Evolutionary conservation across 768 basidiomycete genomes (phyloP).

Genomic region (Erythrobasidium yunnanense): DNA sequence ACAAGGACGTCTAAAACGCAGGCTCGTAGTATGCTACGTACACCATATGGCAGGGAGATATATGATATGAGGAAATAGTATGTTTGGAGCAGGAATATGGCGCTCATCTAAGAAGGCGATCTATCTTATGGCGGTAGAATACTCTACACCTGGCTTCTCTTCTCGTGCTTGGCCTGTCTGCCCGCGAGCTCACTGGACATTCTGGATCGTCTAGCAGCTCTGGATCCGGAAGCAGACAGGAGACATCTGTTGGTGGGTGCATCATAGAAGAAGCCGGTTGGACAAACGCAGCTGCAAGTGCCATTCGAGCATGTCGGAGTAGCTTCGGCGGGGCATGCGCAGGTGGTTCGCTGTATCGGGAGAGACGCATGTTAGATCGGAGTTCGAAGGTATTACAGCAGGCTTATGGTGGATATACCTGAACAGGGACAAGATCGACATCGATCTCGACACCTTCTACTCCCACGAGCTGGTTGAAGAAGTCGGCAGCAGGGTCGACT

Average conservation of each 20-base stretch:
- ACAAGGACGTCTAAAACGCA: too few relatives aligned
- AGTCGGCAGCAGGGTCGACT: background rate
- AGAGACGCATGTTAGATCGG: slow-evolving; percentile 6
- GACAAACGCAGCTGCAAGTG: slow-evolving; percentile 12
- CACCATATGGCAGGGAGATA: too few relatives aligned
- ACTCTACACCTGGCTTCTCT: too few relatives aligned
- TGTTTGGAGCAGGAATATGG: too few relatives aligned
- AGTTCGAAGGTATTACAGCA: background rate
- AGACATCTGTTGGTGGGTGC: background rate
- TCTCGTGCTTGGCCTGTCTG: too few relatives aligned
- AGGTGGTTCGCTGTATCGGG: background rate
- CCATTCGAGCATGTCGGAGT: slow-evolving; percentile 12
- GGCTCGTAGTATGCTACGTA: too few relatives aligned
- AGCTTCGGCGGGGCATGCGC: slow-evolving; percentile 1
- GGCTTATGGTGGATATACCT: background rate
- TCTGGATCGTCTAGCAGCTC: background rate
- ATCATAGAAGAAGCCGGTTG: slow-evolving; percentile 7
- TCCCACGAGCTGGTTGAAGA: background rate
- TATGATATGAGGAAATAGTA: too few relatives aligned
- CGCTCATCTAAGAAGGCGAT: too few relatives aligned
- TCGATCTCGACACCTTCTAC: background rate
- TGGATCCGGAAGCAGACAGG: background rate
- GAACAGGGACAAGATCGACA: background rate
- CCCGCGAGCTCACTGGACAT: too few relatives aligned
- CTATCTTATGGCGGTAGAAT: too few relatives aligned